Evolutionary conservation across 768 basidiomycete species (phyloP).

Genomic region (Ephemerocybe angulata): DNA sequence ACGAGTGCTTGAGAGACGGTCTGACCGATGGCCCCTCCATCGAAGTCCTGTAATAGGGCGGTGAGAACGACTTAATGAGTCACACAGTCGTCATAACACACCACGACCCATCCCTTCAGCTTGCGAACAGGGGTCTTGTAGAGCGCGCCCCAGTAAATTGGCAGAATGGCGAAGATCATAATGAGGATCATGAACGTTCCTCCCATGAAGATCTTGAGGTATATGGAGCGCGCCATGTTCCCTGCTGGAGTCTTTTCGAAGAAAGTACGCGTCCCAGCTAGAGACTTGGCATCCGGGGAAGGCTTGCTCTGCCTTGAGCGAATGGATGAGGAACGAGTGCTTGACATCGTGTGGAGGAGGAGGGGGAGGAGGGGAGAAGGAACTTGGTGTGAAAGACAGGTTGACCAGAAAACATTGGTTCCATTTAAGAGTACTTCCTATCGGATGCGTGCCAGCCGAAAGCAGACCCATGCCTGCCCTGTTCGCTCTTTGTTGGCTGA

Average conservation of each 20-base stretch:
- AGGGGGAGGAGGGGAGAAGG: not conserved
- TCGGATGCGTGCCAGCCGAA: not conserved
- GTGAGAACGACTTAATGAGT: not conserved
- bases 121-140: constrained; percentile 39
- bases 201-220: constrained; percentile 37
- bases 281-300: not conserved
- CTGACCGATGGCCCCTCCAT: constrained; percentile 49
- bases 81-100: constrained; percentile 22
- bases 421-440: not conserved
- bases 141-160: constrained; percentile 58
- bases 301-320: constrained; percentile 7
- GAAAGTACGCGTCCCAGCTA: not conserved
- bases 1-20: constrained; percentile 33
- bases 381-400: not conserved
- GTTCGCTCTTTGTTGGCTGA: not conserved
- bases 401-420: not conserved
- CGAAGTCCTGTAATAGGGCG: constrained; percentile 42
- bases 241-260: constrained; percentile 25
- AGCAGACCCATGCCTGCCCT: not conserved
- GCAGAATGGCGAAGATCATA: constrained; percentile 42
- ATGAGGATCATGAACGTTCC: constrained; percentile 36
- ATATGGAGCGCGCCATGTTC: constrained; percentile 29
- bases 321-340: not conserved
- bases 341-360: not conserved
- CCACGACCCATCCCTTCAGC: constrained; percentile 49